Evolutionary conservation across 2,329 filamentous ascomycete species (phyloP), one percentile per base, ranked within the genome.

Genomic region (Trichoderma asperellum): DNA sequence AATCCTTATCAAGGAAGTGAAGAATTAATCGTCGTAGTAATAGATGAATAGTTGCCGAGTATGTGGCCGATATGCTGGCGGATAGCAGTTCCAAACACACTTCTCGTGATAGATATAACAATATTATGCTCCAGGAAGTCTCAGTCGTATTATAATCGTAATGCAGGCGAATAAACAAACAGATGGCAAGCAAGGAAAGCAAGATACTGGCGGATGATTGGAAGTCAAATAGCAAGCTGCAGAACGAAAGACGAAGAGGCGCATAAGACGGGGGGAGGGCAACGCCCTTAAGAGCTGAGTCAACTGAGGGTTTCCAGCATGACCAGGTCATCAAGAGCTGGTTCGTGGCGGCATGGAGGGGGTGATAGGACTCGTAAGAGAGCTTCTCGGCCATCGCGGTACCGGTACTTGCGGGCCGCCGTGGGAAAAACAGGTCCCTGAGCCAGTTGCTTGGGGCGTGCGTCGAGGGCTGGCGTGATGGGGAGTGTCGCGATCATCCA

Each of bases 211-310:
- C 47, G 35, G 27, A 65, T 40, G 35, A 47, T n/a, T 43, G 24
- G 35, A 40, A 27, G 24, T 40, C 32, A 35, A 65, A 64, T 35
- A 64, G 47, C 61, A 64, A 64, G 60, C 21, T 37, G 60, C 60
- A 62, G 29, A 21, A 37, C 29, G 35, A 35, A 27, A 27, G 53
- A 58, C 24, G 63, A 27, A 24, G 47, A 53, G 34, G 32, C 52
- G 52, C 21, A 27, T 58, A 60, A 60, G 55, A 40, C 14, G 32
- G 56, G 5, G 53, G 65, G 56, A 59, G 56, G 55, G 43, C 55
- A 37, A 53, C 65, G 65, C 56, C 65, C 65, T 68, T 68, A 47
- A 40, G 40, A 68, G 64, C 56, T 68, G 65, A 68, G 65, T 68
- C 65, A 68, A 68, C 29, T 40, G 32, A 43, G 47, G 21, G 37